These are phyloP conservation scores for Aspergillus neotritici DNA, from an alignment of 2,329 filamentous ascomycete genomes.

Conservation along the genomic window DNA sequence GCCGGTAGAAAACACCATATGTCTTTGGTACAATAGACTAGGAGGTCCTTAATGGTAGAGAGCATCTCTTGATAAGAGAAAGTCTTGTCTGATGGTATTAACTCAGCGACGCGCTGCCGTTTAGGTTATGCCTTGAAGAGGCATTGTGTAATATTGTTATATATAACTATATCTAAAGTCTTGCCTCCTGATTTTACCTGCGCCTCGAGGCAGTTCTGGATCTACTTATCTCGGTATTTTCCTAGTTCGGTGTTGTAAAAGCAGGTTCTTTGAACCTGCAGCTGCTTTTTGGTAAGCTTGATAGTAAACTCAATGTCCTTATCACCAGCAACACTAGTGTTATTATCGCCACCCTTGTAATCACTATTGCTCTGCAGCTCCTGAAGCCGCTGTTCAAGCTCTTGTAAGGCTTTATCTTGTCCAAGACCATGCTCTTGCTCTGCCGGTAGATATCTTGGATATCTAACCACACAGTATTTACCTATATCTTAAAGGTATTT, in stretches of 20 bases:
- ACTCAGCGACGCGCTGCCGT: too few relatives aligned
- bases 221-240: too few relatives aligned
- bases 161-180: too few relatives aligned
- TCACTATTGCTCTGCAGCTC: constrained; percentile 1
- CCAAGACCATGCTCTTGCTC: constrained; percentile 8
- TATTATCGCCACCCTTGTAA: neutral
- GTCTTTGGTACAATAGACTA: too few relatives aligned
- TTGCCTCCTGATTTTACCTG: too few relatives aligned
- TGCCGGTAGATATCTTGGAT: constrained; percentile 5
- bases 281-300: constrained; percentile 9
- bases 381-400: constrained; percentile 6
- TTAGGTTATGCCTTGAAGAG: too few relatives aligned
- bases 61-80: neutral
- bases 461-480: constrained; percentile 9
- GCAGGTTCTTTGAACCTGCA: neutral
- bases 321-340: constrained; percentile 1
- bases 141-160: too few relatives aligned
- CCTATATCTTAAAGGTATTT: constrained; percentile 8
- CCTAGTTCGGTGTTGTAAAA: too few relatives aligned
- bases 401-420: constrained; percentile 5
- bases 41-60: neutral
- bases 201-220: too few relatives aligned
- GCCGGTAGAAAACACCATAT: too few relatives aligned
- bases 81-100: too few relatives aligned
- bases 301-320: constrained; percentile 8